phyloP scores from a whole-genome alignment of 228 moss, liverwort and hornwort species.

The Sphagnum magellanicum region DNA sequence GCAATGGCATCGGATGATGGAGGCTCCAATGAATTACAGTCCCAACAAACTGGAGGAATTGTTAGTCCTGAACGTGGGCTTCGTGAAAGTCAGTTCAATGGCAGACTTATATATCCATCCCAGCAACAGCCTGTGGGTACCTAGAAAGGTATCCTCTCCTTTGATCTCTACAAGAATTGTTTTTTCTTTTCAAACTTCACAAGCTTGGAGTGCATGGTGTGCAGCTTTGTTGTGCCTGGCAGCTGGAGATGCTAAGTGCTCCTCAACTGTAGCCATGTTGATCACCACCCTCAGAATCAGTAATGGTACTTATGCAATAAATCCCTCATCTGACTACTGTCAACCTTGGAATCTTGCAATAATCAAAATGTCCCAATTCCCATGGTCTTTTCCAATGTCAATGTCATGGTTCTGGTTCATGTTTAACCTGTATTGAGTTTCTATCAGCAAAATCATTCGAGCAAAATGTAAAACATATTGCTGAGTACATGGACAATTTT shows the following conservation, averaged over 20 bases:
- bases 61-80: constrained; percentile 23
- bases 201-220: constrained; percentile 63
- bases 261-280: constrained; percentile 92
- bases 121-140: constrained; percentile 85
- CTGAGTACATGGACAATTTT: too few species aligned
- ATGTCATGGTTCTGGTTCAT: too few species aligned
- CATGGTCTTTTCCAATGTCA: too few species aligned
- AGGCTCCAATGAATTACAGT: constrained; percentile 17
- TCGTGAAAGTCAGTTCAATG: constrained; percentile 62
- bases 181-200: too few species aligned
- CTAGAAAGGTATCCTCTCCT: constrained; percentile 54
- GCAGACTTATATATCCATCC: constrained; percentile 54
- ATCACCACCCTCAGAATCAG: constrained; percentile 69
- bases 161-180: too few species aligned
- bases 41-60: constrained; percentile 30
- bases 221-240: constrained; percentile 91
- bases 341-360: too few species aligned
- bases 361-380: too few species aligned
- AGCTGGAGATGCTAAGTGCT: constrained; percentile 89
- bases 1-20: constrained; percentile 26
- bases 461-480: too few species aligned
- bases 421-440: too few species aligned
- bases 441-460: too few species aligned
- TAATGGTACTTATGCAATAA: constrained; percentile 83
- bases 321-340: too few species aligned